A percentile compares a stretch with the other conserved stretches of the same genome.
phyloP scores from a whole-genome alignment of 2,329 filamentous ascomycete genomes.

The Colletotrichum cuscutae region DNA sequence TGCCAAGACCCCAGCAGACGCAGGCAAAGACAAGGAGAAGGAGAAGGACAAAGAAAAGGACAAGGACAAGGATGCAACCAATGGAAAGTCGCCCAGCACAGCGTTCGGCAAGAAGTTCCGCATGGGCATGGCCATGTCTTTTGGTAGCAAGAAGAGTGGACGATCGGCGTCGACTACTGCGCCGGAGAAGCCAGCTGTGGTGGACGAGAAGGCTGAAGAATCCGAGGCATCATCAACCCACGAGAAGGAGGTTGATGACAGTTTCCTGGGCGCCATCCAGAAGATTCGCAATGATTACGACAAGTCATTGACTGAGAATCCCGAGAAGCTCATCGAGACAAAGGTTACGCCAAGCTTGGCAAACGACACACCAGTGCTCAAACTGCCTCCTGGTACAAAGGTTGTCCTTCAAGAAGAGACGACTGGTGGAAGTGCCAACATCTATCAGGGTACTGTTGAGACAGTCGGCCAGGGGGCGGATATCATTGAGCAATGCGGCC shows the following conservation, averaged over 20 bases:
- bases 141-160: conserved; percentile 85
- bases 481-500: conserved; percentile 84
- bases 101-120: conserved; percentile 88
- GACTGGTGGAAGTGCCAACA: conserved; percentile 77
- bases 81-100: conserved; percentile 66
- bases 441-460: conserved; percentile 90
- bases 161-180: conserved; percentile 73
- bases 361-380: conserved; percentile 80
- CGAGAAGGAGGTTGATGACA: conserved; percentile 80
- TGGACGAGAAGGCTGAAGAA: conserved; percentile 81
- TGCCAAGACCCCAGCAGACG: conserved; percentile 33
- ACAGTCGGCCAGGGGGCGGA: conserved; percentile 82
- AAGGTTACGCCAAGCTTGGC: conserved; percentile 75
- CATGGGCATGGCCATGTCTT: conserved; percentile 72
- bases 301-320: conserved; percentile 67
- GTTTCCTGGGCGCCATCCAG: conserved; percentile 77
- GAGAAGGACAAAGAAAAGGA: conserved; percentile 56
- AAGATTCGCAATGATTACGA: conserved; percentile 80
- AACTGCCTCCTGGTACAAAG: conserved; percentile 73
- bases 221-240: conserved; percentile 72
- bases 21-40: conserved; percentile 58
- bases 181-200: conserved; percentile 76
- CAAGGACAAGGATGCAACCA: conserved; percentile 58
- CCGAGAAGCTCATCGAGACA: conserved; percentile 66
- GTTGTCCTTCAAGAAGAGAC: conserved; percentile 78